phyloP scores from a whole-genome alignment of 768 basidiomycete genomes.

The Cubamyces sp. region DNA sequence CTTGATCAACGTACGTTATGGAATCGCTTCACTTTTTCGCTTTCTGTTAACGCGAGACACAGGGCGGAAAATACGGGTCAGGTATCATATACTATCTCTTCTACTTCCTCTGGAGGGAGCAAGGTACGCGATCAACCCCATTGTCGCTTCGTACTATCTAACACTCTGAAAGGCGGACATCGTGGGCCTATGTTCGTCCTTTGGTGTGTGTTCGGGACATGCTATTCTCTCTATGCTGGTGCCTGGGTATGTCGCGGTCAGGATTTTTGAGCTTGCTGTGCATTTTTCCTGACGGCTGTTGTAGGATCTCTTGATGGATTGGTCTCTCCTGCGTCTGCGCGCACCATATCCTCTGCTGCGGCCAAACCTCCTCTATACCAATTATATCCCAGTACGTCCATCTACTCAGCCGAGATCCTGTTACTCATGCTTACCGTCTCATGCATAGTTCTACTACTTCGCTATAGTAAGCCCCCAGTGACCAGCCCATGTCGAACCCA shows the following conservation, averaged over 20 bases:
- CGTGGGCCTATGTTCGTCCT: slow-evolving; percentile 59
- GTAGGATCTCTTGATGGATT: slow-evolving; percentile 89
- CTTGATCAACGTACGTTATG: slow-evolving; percentile 75
- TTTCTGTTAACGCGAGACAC: not conserved
- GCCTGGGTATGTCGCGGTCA: slow-evolving; percentile 65
- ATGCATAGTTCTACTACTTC: slow-evolving; percentile 69
- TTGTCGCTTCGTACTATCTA: not conserved
- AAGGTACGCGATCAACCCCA: slow-evolving; percentile 43
- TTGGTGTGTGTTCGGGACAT: slow-evolving; percentile 66
- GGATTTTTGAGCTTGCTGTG: not conserved
- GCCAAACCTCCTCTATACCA: slow-evolving; percentile 72
- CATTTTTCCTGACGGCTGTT: not conserved
- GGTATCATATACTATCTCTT: slow-evolving; percentile 68
- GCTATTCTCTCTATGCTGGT: slow-evolving; percentile 71
- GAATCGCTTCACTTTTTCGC: not conserved
- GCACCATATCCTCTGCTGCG: slow-evolving; percentile 66
- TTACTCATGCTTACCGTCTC: not conserved
- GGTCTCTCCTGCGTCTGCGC: slow-evolving; percentile 75
- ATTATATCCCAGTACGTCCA: slow-evolving; percentile 56
- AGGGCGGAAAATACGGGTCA: slow-evolving; percentile 85
- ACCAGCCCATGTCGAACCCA: not conserved
- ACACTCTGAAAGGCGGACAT: slow-evolving; percentile 34
- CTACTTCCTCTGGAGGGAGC: slow-evolving; percentile 80
- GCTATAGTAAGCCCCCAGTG: slow-evolving; percentile 58
- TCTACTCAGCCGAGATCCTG: not conserved